Base-by-base conservation (phyloP, 768 basidiomycete species). In the Coprinopsis marcescibilis region DNA sequence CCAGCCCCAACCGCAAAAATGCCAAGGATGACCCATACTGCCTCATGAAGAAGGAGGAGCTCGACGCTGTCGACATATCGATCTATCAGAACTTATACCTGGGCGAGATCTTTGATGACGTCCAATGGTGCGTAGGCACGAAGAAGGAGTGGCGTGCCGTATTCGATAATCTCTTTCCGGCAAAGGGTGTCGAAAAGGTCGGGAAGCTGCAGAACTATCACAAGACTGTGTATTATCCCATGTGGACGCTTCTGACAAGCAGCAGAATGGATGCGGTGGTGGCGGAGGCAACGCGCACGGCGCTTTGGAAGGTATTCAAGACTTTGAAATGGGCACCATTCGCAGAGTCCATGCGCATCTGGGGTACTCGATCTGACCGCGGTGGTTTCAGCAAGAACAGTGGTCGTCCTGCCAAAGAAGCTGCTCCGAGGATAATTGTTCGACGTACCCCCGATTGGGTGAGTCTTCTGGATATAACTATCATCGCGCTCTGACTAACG, bases 91-190 rank as follows among this genome's bases (percentile, higher is more conserved):
- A 30, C 21, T 1, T 4, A 17, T 30, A 32, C 8, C 39, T 48
- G 15, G 14, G 15, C 20, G 17, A 4, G 2, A 40, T 48, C 3
- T 48, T 40, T 17, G 6, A 21, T 6, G 46, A 36, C 30, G 24
- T 21, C 27, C 15, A 11, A 14, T 41, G 24, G 24, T 4, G 6
- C 3, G 21, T 17, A 6, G 46, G 38, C 1, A 23, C 13, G 20
- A 33, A 21, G n/a, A 15, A 3, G 1, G 12, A 2, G 10, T 48
- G 46, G 47, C 21, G 15, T 3, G 11, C 20, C 15, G 17, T 10
- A 8, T 48, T 48, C 39, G 29, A 48, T 23, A n/a, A n/a, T 4
- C 17, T 48, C n/a, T 48, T 48, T 24, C 46, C 46, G 21, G 2
- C 38, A 6, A 29, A 48, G 20, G 38, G 25, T 23, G 7, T 20